Evolutionary conservation across 2,329 filamentous ascomycete species (phyloP).

Genomic region (Fusarium aywerte): DNA sequence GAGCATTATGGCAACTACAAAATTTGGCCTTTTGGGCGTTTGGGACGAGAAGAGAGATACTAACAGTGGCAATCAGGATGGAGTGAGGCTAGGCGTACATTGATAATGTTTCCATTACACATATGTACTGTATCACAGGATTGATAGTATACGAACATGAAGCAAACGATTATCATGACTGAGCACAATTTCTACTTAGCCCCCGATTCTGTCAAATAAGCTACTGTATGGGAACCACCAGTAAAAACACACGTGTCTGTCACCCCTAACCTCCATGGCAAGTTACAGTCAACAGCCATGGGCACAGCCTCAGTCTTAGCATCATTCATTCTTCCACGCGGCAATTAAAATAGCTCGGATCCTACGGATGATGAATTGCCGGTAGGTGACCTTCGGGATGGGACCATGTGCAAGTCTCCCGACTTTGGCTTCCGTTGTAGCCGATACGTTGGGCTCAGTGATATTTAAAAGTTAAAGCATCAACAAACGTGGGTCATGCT

Average conservation of each 20-base stretch:
- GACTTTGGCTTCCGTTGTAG: slow-evolving; percentile 16
- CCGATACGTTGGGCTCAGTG: background rate
- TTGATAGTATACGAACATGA: slow-evolving; percentile 17
- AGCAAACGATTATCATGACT: background rate
- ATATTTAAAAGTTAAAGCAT: background rate
- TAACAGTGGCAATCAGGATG: slow-evolving; percentile 17
- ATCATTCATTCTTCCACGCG: background rate
- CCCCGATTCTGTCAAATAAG: background rate
- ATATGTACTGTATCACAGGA: slow-evolving; percentile 13
- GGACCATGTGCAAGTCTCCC: background rate
- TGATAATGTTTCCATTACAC: background rate
- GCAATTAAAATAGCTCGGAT: background rate
- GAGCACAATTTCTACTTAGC: background rate
- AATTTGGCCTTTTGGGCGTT: slow-evolving; percentile 27
- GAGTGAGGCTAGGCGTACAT: background rate
- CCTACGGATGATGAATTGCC: background rate
- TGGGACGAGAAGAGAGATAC: background rate
- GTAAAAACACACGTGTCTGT: slow-evolving; percentile 1
- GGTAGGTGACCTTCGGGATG: background rate
- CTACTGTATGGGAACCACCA: background rate
- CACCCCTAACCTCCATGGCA: background rate
- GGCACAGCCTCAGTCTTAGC: slow-evolving; percentile 8
- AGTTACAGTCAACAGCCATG: background rate
- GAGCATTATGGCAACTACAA: slow-evolving; percentile 19
- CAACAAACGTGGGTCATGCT: background rate